Base-by-base conservation (phyloP, 805 yeast genomes). In the Yamadazyma ubonensis region DNA sequence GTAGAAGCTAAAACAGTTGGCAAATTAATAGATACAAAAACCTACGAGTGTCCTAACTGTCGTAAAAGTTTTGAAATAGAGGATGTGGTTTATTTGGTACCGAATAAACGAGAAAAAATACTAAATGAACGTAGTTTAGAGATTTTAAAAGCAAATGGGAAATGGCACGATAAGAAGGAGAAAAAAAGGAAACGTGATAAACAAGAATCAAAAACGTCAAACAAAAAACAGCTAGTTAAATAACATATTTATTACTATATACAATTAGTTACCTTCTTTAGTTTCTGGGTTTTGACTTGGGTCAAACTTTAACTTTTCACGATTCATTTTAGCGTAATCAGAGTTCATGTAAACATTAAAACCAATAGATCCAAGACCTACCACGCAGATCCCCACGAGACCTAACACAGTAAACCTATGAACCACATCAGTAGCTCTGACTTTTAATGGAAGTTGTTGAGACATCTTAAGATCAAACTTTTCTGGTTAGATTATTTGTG, bases 321-420 rank as follows among this genome's bases (percentile, higher is more conserved):
- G 54, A 58, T 70, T 70, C 67, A 65, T 61, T 26, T 51, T 53
- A 36, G 73, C 68, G 50, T 51, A 70, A 49, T 70, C 74, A 18
- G 72, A 66, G 57, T 70, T 70, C 46, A 65, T 63, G 53, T 61
- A 70, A 20, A 70, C 41, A 50, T 70, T 70, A 55, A 64, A 69
- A 6, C 59, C 26, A 21, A 67, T 60, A 41, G 68, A 53, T 21
- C 72, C 73, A 17, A 62, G 32, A 10, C 73, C 74, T 39, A 63
- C 62, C 38, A 63, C 61, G 48, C 69, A 63, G 49, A 68, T 58
- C 2, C 74, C 73, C 22, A 65, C 63, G 33, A 65, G 50, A 6
- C 69, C 71, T 27, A 67, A 61, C 7, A 69, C 72, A 5, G 72
- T 55, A 26, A 64, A 48, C 55, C 75, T 63, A 53, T 69, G 75